Conservation (phyloP, 768 basidiomycete species). For the Agaricus bisporus region DNA sequence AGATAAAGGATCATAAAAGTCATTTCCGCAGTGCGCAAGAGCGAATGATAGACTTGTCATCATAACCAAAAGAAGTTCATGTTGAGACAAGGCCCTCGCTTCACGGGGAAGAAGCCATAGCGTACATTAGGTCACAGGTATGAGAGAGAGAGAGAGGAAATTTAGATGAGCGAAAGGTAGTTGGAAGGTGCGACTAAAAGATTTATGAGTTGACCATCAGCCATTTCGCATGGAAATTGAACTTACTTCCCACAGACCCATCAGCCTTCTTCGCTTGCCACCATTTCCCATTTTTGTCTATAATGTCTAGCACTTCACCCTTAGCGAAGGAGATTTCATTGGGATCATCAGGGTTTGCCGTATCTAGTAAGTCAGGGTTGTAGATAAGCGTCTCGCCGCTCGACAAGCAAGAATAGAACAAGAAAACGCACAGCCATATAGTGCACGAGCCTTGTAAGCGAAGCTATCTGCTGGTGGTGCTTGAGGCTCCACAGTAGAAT, state of each 20-base stretch:
- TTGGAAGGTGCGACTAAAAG: slow-evolving; percentile 75
- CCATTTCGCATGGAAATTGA: background rate
- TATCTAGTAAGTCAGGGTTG: slow-evolving; percentile 46
- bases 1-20: background rate
- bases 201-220: slow-evolving; percentile 12
- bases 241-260: slow-evolving; percentile 73
- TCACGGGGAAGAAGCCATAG: background rate
- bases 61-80: background rate
- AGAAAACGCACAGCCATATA: slow-evolving; percentile 72
- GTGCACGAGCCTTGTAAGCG: slow-evolving; percentile 76
- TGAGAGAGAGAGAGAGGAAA: background rate
- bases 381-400: slow-evolving; percentile 9
- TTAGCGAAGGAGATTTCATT: slow-evolving; percentile 94
- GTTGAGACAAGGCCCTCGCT: background rate
- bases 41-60: background rate
- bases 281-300: slow-evolving; percentile 93
- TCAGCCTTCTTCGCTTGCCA: slow-evolving; percentile 85
- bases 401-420: slow-evolving; percentile 12
- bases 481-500: slow-evolving; percentile 20
- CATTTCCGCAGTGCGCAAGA: background rate
- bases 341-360: slow-evolving; percentile 90
- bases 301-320: slow-evolving; percentile 86
- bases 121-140: background rate
- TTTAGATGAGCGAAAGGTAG: slow-evolving; percentile 74
- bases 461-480: slow-evolving; percentile 35